A percentile compares a stretch with the other conserved stretches of the same genome.
Conservation (phyloP, 257 asterid species). For the Forsythia viridissima region DNA sequence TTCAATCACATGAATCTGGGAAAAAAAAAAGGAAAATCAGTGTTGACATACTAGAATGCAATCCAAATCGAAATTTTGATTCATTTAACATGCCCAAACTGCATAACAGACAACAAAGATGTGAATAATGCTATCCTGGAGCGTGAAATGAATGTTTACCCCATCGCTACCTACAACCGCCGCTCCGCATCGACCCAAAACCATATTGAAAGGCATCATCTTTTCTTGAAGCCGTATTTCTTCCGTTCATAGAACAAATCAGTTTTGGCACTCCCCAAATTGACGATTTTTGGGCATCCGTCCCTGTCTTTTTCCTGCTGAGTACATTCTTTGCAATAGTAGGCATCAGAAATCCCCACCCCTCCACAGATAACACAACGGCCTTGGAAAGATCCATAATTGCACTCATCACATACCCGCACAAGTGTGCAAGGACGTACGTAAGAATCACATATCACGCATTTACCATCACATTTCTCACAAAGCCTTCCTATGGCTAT, state of each 20-base stretch:
- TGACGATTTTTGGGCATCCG: constrained; percentile 89
- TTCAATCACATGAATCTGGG: background rate
- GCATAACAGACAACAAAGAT: no score
- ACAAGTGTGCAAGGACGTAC: constrained; percentile 92
- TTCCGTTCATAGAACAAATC: constrained; percentile 83
- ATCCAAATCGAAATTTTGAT: no score
- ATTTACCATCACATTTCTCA: constrained; percentile 86
- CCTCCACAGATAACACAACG: constrained; percentile 89
- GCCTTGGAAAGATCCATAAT: constrained; percentile 87
- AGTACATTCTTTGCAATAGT: constrained; percentile 89
- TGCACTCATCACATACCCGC: constrained; percentile 84
- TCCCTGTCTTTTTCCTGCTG: constrained; percentile 77
- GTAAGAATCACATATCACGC: constrained; percentile 83
- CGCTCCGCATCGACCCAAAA: background rate
- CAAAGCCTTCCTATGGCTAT: constrained; percentile 86
- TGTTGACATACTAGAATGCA: background rate
- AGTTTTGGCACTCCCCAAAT: constrained; percentile 83
- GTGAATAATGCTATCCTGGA: no score
- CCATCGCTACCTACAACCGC: no score
- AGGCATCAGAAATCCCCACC: constrained; percentile 81
- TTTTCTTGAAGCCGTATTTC: constrained; percentile 87
- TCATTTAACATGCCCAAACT: background rate
- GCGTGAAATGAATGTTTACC: no score
- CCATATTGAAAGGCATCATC: constrained; percentile 35
- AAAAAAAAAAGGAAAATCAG: background rate